Percentiles rank a stretch among this genome's conserved stretches.
These are phyloP conservation scores for Ascochyta pisi DNA, from an alignment of 2,329 filamentous ascomycete genomes.

Conservation along the genomic window DNA sequence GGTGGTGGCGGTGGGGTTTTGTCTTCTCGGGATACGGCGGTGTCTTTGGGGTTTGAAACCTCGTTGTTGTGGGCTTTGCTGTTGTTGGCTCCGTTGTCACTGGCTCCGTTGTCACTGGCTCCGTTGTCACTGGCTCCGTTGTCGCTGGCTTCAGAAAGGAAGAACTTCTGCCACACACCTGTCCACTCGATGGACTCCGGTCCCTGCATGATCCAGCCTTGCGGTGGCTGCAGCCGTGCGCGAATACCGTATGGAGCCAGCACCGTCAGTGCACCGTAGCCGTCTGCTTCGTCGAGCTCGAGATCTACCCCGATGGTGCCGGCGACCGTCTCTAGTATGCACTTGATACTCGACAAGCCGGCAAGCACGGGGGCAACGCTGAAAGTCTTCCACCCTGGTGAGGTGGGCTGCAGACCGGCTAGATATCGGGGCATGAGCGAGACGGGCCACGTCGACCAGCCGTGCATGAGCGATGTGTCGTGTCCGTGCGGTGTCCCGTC, in stretches of 20 bases:
- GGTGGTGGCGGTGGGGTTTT: no score
- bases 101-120: not conserved
- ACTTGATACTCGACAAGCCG: slow-evolving; percentile 7
- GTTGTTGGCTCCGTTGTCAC: no score
- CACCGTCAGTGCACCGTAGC: slow-evolving; percentile 2
- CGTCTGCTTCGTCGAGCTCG: not conserved
- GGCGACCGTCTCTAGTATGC: slow-evolving; percentile 4
- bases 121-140: no score
- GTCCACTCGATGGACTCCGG: not conserved
- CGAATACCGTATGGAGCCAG: slow-evolving; percentile 4
- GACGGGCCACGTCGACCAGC: slow-evolving; percentile 22
- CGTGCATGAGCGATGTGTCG: slow-evolving; percentile 17
- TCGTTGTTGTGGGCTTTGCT: no score
- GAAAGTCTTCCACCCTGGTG: slow-evolving; percentile 14
- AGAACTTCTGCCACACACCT: slow-evolving; percentile 8
- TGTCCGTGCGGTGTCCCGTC: slow-evolving; percentile 13
- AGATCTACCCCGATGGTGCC: slow-evolving; percentile 5
- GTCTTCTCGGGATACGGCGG: no score
- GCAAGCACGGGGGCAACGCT: slow-evolving; percentile 12
- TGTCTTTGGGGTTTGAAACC: no score
- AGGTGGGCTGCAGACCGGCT: slow-evolving; percentile 12
- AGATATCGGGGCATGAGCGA: slow-evolving; percentile 18
- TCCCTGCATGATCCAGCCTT: slow-evolving; percentile 9
- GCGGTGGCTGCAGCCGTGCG: slow-evolving; percentile 4
- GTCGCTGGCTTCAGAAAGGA: not conserved